Evolutionary conservation across 352 stramenopile species (phyloP).

Genomic region (Globisporangium okanoganense): DNA sequence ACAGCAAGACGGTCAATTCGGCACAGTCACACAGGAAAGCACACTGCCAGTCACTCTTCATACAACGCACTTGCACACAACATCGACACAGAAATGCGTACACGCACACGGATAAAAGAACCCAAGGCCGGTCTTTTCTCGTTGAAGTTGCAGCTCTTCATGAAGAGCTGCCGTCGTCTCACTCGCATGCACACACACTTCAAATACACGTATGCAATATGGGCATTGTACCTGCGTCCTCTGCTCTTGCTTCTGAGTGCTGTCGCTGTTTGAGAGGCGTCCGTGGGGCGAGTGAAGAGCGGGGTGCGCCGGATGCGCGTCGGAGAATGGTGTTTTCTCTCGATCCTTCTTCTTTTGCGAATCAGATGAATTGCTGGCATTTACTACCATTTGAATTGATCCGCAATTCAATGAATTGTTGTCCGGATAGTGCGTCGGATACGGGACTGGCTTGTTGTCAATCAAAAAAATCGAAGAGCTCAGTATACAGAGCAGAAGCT

Average conservation of each 20-base stretch:
- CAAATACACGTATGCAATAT: not conserved
- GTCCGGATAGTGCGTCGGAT: conserved; percentile 18
- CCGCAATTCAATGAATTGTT: conserved; percentile 13
- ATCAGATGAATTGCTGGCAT: conserved; percentile 12
- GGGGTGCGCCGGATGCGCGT: conserved; percentile 4
- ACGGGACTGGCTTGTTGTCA: conserved; percentile 16
- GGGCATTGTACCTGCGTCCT: not conserved
- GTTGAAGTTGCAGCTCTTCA: conserved; percentile 11
- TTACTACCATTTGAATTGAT: not conserved
- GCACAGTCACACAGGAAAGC: not conserved
- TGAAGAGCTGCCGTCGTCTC: not conserved
- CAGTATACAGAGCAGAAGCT: too few relatives aligned
- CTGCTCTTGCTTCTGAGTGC: not conserved
- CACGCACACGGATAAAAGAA: not conserved
- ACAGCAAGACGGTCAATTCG: conserved; percentile 1
- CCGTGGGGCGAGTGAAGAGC: not conserved
- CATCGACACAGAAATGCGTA: not conserved
- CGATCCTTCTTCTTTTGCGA: conserved; percentile 1
- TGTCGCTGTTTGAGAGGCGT: not conserved
- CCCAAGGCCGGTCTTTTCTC: not conserved
- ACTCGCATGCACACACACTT: not conserved
- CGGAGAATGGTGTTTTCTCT: conserved; percentile 13
- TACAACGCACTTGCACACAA: not conserved
- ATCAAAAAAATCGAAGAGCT: conserved; percentile 15
- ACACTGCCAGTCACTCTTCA: too few relatives aligned